Base-by-base conservation (phyloP, 148 eudicot genomes). In the Rhododendron vialii region DNA sequence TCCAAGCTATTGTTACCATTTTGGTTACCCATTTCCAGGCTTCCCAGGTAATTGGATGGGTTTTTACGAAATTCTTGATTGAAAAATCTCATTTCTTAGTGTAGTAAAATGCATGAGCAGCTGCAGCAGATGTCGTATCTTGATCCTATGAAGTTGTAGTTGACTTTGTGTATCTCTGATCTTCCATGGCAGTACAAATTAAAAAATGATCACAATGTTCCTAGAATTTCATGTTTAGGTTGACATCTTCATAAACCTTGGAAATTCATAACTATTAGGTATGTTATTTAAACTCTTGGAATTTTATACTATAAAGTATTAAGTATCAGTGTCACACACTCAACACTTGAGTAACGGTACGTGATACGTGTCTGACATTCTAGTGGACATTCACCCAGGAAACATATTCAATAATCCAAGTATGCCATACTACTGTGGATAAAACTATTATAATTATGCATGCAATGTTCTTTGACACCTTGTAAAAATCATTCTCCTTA, bases 1-100 rank as follows among this genome's bases (percentile, higher is more conserved):
- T 65, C 87, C 87, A 65, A 65, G 69, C 83, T 85, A 65, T 47
- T 47, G 36, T 43, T 82, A 82, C 84, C 84, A 82, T 63, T 75
- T 65, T 82, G 43, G 36, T 80, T 85, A 67, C 20, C 84, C 78
- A 81, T 86, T 80, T 75, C 80, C 71, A 24, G 71, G 81, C 26
- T 84, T 84, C 74, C 80, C 69, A 80, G 84, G 87, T 86, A n/a
- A 65, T 13, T 83, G 36, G 13, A 43, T n/a, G 1, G 55, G 82
- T 79, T 4, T 26, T 63, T 3, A 22, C 12, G 0, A 18, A 13
- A 59, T 24, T 82, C 10, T 38, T 2, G 18, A 3, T 36, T 82
- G 33, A 57, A 59, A 38, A 47, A 53, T 36, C 2, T 82, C 50
- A 38, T 22, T 8, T 10, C 1, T 82, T 55, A 41, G 45, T 41